Conservation (phyloP, 768 basidiomycete species). For the Leccinum pellstonianum region DNA sequence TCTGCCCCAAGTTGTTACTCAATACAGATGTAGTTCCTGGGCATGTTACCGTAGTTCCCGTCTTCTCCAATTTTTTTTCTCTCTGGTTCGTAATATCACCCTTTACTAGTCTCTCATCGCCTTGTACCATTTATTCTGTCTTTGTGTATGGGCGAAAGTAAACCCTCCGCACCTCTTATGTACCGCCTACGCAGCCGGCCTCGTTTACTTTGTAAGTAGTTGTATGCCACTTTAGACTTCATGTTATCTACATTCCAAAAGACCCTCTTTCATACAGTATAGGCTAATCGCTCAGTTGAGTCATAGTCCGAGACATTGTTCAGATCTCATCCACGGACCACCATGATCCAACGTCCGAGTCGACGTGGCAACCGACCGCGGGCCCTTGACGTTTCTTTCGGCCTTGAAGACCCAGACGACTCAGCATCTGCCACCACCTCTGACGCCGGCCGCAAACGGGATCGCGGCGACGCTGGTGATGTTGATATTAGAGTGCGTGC, state of each 20-base stretch:
- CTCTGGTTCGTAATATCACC: slow-evolving; percentile 16
- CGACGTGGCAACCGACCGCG: slow-evolving; percentile 41
- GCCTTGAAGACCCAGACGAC: slow-evolving; percentile 36
- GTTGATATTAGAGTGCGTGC: slow-evolving; percentile 18
- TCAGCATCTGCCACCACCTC: slow-evolving; percentile 21
- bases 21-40: slow-evolving; percentile 7
- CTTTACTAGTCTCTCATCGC: not conserved
- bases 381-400: slow-evolving; percentile 57
- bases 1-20: not conserved
- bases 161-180: slow-evolving; percentile 11
- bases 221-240: not conserved
- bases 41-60: slow-evolving; percentile 17
- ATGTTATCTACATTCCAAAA: not conserved
- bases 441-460: slow-evolving; percentile 30
- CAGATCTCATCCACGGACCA: not conserved
- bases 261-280: not conserved
- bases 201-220: not conserved
- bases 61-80: slow-evolving; percentile 1
- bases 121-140: slow-evolving; percentile 10
- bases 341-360: slow-evolving; percentile 11
- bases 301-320: not conserved
- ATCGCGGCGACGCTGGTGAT: slow-evolving; percentile 13
- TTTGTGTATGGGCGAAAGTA: slow-evolving; percentile 8
- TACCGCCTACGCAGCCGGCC: slow-evolving; percentile 13
- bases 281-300: not conserved